A percentile compares a stretch with the other conserved stretches of the same genome.
These are phyloP conservation scores for Tuber calosporum DNA, from an alignment of 495 filamentous ascomycete genomes.

Conservation along the genomic window DNA sequence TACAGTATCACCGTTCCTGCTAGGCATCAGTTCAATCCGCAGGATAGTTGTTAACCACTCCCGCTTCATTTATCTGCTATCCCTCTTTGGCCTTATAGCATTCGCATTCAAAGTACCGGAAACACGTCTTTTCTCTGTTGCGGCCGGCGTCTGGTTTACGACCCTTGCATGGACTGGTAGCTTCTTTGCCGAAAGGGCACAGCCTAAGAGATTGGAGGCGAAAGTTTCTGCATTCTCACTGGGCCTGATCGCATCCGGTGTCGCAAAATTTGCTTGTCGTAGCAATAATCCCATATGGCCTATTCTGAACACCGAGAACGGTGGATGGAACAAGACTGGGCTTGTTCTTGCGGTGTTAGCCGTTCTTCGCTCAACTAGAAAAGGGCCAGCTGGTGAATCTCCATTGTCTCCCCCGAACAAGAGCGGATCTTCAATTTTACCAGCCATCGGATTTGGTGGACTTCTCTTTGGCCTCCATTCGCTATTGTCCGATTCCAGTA, in stretches of 20 bases:
- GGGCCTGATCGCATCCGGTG: constrained; percentile 73
- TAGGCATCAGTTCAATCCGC: constrained; percentile 63
- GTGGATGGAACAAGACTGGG: constrained; percentile 85
- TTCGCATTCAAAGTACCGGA: constrained; percentile 69
- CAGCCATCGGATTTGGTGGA: constrained; percentile 71
- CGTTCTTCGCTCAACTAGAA: constrained; percentile 61
- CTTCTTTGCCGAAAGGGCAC: constrained; percentile 67
- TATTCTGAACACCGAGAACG: constrained; percentile 77
- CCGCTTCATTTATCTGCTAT: constrained; percentile 62
- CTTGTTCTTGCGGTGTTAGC: constrained; percentile 68
- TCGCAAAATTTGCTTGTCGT: constrained; percentile 87
- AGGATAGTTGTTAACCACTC: constrained; percentile 60
- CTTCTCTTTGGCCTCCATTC: constrained; percentile 89
- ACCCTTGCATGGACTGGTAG: constrained; percentile 77
- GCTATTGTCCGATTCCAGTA: constrained; percentile 91
- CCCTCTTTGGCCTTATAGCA: constrained; percentile 69
- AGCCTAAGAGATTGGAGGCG: constrained; percentile 67
- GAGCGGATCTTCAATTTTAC: constrained; percentile 62
- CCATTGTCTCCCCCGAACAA: constrained; percentile 39
- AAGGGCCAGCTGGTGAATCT: constrained; percentile 49
- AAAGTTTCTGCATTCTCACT: constrained; percentile 72
- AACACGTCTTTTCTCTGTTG: constrained; percentile 69
- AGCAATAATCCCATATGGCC: constrained; percentile 99
- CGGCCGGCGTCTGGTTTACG: constrained; percentile 66
- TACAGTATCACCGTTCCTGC: constrained; percentile 75